Evolutionary conservation across 2,329 filamentous ascomycete species (phyloP).

Genomic region (Aspergillus glaucus): DNA sequence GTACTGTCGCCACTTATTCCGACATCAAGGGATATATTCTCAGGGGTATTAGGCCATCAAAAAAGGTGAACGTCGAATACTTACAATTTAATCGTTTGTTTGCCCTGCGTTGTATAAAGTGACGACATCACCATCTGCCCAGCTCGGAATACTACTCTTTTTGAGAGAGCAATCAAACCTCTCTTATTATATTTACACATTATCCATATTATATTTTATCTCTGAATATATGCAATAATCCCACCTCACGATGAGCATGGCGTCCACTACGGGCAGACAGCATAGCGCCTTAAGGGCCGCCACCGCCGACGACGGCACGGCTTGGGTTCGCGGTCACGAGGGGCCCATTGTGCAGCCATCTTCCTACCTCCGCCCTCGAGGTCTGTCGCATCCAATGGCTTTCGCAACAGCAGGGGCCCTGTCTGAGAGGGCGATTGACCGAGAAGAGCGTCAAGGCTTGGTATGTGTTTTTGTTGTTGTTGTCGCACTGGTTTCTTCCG

Average conservation of each 20-base stretch:
- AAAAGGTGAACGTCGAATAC: no score
- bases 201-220: background rate
- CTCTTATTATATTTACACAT: background rate
- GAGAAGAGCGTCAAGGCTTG: constrained; percentile 45
- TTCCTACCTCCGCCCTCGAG: constrained; percentile 40
- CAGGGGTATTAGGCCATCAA: no score
- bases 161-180: background rate
- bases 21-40: no score
- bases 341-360: constrained; percentile 43
- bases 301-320: background rate
- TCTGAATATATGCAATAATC: background rate
- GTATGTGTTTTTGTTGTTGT: constrained; percentile 27
- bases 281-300: background rate
- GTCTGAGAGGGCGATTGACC: constrained; percentile 42
- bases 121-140: background rate
- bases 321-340: constrained; percentile 33
- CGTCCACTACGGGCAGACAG: background rate
- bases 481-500: background rate
- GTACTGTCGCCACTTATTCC: no score
- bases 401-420: constrained; percentile 35
- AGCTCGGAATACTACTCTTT: background rate
- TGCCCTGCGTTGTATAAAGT: background rate
- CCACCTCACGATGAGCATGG: background rate
- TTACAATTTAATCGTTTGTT: no score
- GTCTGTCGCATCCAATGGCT: constrained; percentile 36